A percentile compares a stretch with the other conserved stretches of the same genome.
Evolutionary conservation across 192 early-diverging fungal genomes (phyloP).

Genomic region (Ambispora gerdemannii): DNA sequence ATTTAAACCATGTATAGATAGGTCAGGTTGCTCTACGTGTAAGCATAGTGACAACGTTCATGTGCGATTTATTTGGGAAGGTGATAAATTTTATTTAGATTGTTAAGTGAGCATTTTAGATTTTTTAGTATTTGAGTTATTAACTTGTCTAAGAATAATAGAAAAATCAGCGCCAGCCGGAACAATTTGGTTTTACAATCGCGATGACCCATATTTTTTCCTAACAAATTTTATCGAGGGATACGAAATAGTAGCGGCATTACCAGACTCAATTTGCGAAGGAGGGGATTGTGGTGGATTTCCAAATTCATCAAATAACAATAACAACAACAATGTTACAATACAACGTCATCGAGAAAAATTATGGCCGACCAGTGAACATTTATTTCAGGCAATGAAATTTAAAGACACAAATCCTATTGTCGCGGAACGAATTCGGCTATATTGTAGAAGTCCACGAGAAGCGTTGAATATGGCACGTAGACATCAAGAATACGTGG

Average conservation of each 20-base stretch:
- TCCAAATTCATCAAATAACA: neutral
- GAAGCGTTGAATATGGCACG: constrained; percentile 33
- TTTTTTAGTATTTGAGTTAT: neutral
- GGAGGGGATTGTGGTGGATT: neutral
- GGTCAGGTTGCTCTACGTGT: neutral
- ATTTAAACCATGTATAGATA: neutral
- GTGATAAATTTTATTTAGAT: no score
- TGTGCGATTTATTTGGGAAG: neutral
- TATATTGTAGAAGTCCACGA: constrained; percentile 5
- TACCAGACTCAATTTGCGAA: neutral
- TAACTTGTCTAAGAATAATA: neutral
- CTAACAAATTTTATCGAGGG: constrained; percentile 32
- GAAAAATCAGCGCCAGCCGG: neutral
- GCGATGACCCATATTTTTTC: constrained; percentile 26
- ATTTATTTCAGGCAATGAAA: constrained; percentile 32
- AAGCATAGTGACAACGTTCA: neutral
- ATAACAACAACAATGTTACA: no score
- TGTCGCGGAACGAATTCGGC: constrained; percentile 14
- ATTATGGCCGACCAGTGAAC: constrained; percentile 29
- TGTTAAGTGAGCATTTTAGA: neutral
- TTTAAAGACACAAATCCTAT: constrained; percentile 15
- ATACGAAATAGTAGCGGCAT: constrained; percentile 17
- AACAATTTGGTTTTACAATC: constrained; percentile 34
- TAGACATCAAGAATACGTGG: constrained; percentile 11
- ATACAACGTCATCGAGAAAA: neutral